Base-by-base conservation (phyloP, 352 stramenopile species). In the Chrysophaeum taylorii region DNA sequence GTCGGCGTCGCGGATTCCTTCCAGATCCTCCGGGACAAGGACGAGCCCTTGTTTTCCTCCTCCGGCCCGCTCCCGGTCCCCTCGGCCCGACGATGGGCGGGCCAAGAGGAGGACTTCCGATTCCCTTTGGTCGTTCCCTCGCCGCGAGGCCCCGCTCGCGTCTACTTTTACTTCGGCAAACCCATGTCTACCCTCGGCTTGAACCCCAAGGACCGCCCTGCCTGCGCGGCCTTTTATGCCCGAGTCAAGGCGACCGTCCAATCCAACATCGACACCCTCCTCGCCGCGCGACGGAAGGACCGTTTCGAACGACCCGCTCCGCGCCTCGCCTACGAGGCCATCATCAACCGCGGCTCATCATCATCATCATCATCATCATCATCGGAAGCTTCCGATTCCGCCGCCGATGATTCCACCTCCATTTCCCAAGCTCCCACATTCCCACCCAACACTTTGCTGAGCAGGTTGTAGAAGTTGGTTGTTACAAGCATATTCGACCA, bases 151-250 rank as follows among this genome's bases (percentile, higher is more conserved):
- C 79, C 83, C 23, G 80, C 78, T 31, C 64, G 85, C 14, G 78
- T 87, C 62, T 92, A 90, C 66, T 89, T 92, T 48, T 60, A 87
- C 9, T 92, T 92, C 79, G 84, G 83, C 0, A 78, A 80, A 72
- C 69, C 83, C 25, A 78, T 87, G 36, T 69, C 76, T 41, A 85
- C 81, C 21, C 76, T 71, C 12, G 62, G 70, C 7, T 16, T 89
- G 25, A 77, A 89, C 73, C 74, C 71, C 31, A 80, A 78, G 23
- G 76, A 89, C 54, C 80, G 79, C 50, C 70, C 78, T 14, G 73
- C 64, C 18, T 91, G 85, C 57, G 68, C 78, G 53, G 42, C 70
- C 25, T 29, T 81, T 0, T 91, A 89, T 54, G 14, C 69, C 31
- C n/a, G 73, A 27, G 72, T 85, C 15, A 62, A 87, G 75, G 42